Evolutionary conservation across 140 eudicot genomes (phyloP), one percentile per base, ranked within the genome.

Genomic region (Flaveria floridana): DNA sequence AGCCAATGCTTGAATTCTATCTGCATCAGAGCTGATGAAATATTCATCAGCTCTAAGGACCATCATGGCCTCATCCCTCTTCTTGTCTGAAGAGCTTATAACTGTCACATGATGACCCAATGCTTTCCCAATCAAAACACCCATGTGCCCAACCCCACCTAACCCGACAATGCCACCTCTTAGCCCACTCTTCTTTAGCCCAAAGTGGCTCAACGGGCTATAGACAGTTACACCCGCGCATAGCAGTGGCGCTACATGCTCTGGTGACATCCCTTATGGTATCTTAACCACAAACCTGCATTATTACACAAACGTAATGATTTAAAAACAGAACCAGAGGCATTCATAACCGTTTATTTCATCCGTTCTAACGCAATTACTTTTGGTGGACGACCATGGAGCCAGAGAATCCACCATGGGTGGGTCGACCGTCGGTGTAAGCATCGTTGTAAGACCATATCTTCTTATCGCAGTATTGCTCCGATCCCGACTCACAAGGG

Each of bases 401-500:
- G 20, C 58, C 46, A 21, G 94, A 84, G 62, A 90, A 90, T 52
- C 94, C 96, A 14, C 96, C 94, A 65, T 90, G 96, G 2, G 96
- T 90, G 34, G 91, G 94, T 28, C 76, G 84, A 57, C 96, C 94
- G 64, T 90, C 96, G 26, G 86, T 78, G 79, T 90, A 90, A 61
- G 87, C 89, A 59, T 90, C 96, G 41, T 90, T 87, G 66, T 87
- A 90, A 10, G 86, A 59, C 94, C 91, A 85, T 48, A 85, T 87
- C 86, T 85, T 87, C 82, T 89, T 89, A 80, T 82, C 84, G 83
- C 96, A 87, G 79, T 90, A 90, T 59, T 90, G 96, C 75, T 87
- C 94, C 20, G 69, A 79, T 10, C 84, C 94, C 19, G 86, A 46
- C 52, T 73, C 72, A 82, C 96, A 90, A 0, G 89, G 86, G 18